Percentiles rank a stretch among this genome's conserved stretches.
These are phyloP conservation scores for Sporisorium graminicola DNA, from an alignment of 1,284 basidiomycete species.

Conservation along the genomic window DNA sequence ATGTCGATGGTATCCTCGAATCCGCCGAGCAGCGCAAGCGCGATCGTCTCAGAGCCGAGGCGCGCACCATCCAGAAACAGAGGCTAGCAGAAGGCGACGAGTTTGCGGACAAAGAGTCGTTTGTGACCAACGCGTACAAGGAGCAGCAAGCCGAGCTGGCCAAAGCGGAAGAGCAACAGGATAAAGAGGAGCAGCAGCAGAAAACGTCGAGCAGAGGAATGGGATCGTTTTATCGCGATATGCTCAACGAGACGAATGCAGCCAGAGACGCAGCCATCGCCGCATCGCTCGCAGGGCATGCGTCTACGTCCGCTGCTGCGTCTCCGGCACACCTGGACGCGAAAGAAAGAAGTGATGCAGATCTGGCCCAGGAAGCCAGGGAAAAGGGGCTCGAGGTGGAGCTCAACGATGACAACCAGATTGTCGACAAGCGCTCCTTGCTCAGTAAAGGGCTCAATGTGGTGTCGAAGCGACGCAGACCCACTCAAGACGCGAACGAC, in stretches of 20 bases:
- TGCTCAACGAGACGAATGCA: slow-evolving; percentile 59
- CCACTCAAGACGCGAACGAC: not conserved
- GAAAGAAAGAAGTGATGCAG: slow-evolving; percentile 73
- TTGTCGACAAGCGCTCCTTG: slow-evolving; percentile 94
- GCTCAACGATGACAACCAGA: slow-evolving; percentile 96
- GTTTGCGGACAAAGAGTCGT: slow-evolving; percentile 93
- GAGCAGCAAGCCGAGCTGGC: slow-evolving; percentile 94
- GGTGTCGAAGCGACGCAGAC: slow-evolving; percentile 54
- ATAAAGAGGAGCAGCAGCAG: slow-evolving; percentile 84
- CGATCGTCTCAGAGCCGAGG: slow-evolving; percentile 91
- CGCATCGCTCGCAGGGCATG: slow-evolving; percentile 20
- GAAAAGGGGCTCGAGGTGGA: slow-evolving; percentile 87
- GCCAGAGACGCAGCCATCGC: slow-evolving; percentile 63
- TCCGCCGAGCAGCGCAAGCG: slow-evolving; percentile 87
- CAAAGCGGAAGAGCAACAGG: slow-evolving; percentile 77
- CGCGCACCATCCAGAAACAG: slow-evolving; percentile 96
- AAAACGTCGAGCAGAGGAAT: slow-evolving; percentile 85
- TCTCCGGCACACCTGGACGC: slow-evolving; percentile 8
- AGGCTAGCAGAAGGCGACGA: slow-evolving; percentile 92
- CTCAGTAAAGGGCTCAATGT: slow-evolving; percentile 92
- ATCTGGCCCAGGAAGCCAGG: slow-evolving; percentile 77
- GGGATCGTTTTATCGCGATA: slow-evolving; percentile 68
- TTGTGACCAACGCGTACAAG: slow-evolving; percentile 97
- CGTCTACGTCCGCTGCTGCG: not conserved
- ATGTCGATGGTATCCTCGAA: slow-evolving; percentile 84